Evolutionary conservation across 768 basidiomycete genomes (phyloP), one percentile per base, ranked within the genome.

Genomic region (Hydnomerulius pinastri): DNA sequence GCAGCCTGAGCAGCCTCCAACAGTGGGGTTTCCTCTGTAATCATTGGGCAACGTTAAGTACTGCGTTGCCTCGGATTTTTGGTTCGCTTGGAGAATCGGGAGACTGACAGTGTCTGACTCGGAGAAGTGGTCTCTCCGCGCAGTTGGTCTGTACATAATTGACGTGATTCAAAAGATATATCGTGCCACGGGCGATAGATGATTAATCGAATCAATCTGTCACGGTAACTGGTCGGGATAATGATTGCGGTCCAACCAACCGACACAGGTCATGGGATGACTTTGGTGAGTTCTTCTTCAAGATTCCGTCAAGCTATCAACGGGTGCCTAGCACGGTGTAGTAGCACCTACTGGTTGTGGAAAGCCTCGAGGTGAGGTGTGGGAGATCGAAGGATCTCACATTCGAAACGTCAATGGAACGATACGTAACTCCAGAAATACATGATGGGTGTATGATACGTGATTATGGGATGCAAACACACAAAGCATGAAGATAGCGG

Each of bases 21-120:
- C 20, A 71, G 45, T 21, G 60, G 62, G 6, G 51, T 65, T 32
- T 69, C 63, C 58, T 71, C 70, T 3, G 61, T 54, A 6, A 47
- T 25, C 68, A 66, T 67, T 39, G 25, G 11, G 11, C 12, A 13
- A 8, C 11, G 15, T 25, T 20, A 24, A 20, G 13, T 13, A 10
- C 3, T 8, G 21, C 6, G 6, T 21, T 39, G 12, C 21, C 13
- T 39, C 1, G 23, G 13, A 17, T 39, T 11, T 17, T 9, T 39
- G 38, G 23, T 10, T 18, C 13, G 12, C 37, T 38, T 21, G 20
- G 29, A 8, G 29, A 30, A 7, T 13, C 29, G 29, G 29, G 29
- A 13, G 13, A 30, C 13, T 13, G 29, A 30, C 29, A 13, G 13
- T 8, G 8, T 30, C 13, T 30, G 13, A 8, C 8, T 7, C 13